Evolutionary conservation across 225 moss, liverwort and hornwort genomes (phyloP).

Genomic region (Neckera pumila): DNA sequence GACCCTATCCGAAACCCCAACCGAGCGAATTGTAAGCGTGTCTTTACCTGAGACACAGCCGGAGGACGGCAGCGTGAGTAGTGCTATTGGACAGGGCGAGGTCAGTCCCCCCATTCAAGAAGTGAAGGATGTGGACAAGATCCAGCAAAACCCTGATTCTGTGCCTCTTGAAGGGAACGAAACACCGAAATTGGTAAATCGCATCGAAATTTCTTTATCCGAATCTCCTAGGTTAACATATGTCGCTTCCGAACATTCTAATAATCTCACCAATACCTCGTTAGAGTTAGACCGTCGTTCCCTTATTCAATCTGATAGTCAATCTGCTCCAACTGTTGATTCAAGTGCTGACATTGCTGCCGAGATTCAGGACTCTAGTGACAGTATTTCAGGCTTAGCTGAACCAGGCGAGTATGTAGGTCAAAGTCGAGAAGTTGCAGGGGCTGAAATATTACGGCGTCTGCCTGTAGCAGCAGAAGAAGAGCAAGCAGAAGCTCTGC

Average conservation of each 20-base stretch:
- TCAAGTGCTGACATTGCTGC: conserved; percentile 10
- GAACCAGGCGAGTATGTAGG: conserved; percentile 31
- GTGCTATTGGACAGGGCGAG: background rate
- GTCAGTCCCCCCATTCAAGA: background rate
- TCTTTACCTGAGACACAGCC: background rate
- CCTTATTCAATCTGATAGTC: background rate
- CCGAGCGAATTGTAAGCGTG: background rate
- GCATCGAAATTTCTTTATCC: conserved; percentile 26
- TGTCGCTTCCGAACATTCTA: conserved; percentile 32
- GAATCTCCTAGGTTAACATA: conserved; percentile 51
- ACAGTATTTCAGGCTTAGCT: conserved; percentile 12
- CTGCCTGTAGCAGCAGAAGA: conserved; percentile 9
- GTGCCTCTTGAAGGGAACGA: background rate
- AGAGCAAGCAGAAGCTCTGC: conserved; percentile 30
- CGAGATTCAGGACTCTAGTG: background rate
- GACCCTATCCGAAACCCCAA: background rate
- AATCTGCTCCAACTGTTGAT: background rate
- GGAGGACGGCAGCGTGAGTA: background rate
- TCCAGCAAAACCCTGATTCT: background rate
- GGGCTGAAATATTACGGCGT: conserved; percentile 12
- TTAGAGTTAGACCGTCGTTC: conserved; percentile 20
- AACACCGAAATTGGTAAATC: conserved; percentile 2
- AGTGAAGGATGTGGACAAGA: background rate
- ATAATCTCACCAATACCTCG: conserved; percentile 31
- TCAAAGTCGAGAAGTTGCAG: conserved; percentile 18